phyloP scores from a whole-genome alignment of 441 rosid species.

The Erodium texanum region DNA sequence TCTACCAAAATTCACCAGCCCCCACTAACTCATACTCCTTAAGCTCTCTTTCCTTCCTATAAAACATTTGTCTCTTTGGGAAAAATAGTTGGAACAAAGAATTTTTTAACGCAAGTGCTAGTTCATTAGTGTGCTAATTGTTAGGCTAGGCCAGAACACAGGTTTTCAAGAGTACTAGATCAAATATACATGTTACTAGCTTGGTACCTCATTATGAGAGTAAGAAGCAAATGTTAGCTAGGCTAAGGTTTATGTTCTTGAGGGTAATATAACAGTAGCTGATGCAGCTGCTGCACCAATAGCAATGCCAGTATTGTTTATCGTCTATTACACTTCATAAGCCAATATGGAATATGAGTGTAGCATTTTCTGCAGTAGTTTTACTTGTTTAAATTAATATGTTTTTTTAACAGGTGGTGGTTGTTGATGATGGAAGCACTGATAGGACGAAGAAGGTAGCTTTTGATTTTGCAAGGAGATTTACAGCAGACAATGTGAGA shows the following conservation, averaged over 20 bases:
- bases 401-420: constrained; percentile 49
- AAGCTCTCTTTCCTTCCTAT: no score
- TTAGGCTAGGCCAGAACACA: no score
- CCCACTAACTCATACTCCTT: no score
- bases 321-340: neutral
- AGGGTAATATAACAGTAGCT: neutral
- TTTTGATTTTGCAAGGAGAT: constrained; percentile 55
- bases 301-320: neutral
- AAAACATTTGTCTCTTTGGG: no score
- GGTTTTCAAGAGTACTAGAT: neutral
- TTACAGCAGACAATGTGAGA: constrained; percentile 68
- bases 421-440: constrained; percentile 92
- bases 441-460: constrained; percentile 82
- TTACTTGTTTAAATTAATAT: constrained; percentile 5
- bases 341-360: neutral
- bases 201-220: neutral
- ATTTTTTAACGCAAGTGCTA: no score
- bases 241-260: neutral
- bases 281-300: no score
- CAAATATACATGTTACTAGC: neutral
- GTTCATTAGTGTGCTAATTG: no score
- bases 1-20: no score
- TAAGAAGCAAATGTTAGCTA: neutral
- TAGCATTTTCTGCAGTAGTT: neutral
- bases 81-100: no score